Evolutionary conservation across 1,139 yeast genomes (phyloP).

Genomic region (Geotrichum histeridarum): DNA sequence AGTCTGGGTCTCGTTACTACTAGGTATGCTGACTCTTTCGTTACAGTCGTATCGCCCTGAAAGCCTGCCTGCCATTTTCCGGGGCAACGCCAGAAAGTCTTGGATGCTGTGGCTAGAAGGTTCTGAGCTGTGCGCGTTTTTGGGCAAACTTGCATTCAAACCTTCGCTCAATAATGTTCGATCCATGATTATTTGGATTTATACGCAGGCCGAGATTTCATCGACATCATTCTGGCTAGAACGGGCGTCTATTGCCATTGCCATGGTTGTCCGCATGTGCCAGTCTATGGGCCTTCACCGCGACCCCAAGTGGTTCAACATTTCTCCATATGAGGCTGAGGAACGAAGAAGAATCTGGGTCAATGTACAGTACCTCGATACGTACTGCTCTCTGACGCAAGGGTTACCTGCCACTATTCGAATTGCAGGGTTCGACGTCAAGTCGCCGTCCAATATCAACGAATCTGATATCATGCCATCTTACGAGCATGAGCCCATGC

Average conservation of each 20-base stretch:
- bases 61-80: conserved; percentile 22
- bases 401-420: conserved; percentile 34
- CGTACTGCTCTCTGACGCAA: conserved; percentile 30
- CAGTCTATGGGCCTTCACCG: conserved; percentile 37
- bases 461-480: conserved; percentile 19
- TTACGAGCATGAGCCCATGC: conserved; percentile 18
- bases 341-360: conserved; percentile 36
- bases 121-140: conserved; percentile 31
- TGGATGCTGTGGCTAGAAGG: conserved; percentile 33
- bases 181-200: conserved; percentile 32
- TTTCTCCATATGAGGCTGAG: conserved; percentile 33
- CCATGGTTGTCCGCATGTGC: conserved; percentile 30
- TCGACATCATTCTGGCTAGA: conserved; percentile 29
- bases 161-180: conserved; percentile 34
- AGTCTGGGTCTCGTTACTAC: conserved; percentile 32
- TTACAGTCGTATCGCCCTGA: conserved; percentile 29
- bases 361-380: conserved; percentile 28
- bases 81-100: conserved; percentile 23
- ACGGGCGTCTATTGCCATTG: conserved; percentile 31
- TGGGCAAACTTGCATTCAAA: conserved; percentile 32
- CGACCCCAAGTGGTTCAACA: conserved; percentile 36
- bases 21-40: conserved; percentile 31
- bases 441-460: conserved; percentile 29
- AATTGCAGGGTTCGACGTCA: conserved; percentile 30
- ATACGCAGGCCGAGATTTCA: conserved; percentile 27